These are phyloP conservation scores for Fusarium sp. DNA, from an alignment of 2,329 filamentous ascomycete genomes.

Conservation along the genomic window DNA sequence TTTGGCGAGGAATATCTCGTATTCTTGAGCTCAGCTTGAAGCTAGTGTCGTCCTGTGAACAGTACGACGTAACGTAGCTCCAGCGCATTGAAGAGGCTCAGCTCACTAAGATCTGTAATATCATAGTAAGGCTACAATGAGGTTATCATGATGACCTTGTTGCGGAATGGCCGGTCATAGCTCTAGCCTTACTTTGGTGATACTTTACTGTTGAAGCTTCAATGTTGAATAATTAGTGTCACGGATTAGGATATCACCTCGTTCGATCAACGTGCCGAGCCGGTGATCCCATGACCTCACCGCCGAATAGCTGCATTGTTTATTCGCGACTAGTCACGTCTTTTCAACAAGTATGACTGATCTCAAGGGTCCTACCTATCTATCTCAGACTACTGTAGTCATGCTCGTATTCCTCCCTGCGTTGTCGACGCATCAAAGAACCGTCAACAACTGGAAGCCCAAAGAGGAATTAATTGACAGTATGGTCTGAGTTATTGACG, in stretches of 20 bases:
- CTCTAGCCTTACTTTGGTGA: neutral
- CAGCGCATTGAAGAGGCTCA: neutral
- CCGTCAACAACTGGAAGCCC: neutral
- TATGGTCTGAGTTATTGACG: slow-evolving; percentile 19
- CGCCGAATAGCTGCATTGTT: slow-evolving; percentile 2
- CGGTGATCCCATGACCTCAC: slow-evolving; percentile 32
- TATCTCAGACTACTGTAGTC: slow-evolving; percentile 10
- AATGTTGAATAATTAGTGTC: neutral
- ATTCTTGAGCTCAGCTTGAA: slow-evolving; percentile 24
- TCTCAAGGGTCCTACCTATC: slow-evolving; percentile 17
- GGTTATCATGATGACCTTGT: neutral
- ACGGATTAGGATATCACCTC: neutral
- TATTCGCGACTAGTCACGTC: neutral
- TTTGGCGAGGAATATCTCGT: slow-evolving; percentile 30
- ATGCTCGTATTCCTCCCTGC: slow-evolving; percentile 37
- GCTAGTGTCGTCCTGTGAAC: slow-evolving; percentile 16
- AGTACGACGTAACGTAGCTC: slow-evolving; percentile 27
- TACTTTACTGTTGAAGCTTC: neutral
- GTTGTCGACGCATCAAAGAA: slow-evolving; percentile 13
- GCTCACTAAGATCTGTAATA: neutral
- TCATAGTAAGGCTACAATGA: neutral
- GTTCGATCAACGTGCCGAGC: slow-evolving; percentile 6
- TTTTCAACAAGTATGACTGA: slow-evolving; percentile 1
- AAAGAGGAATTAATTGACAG: slow-evolving; percentile 13
- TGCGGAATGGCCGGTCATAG: slow-evolving; percentile 3